These are phyloP conservation scores for Phaseolus lunatus DNA, from an alignment of 306 rosid species.

Conservation along the genomic window DNA sequence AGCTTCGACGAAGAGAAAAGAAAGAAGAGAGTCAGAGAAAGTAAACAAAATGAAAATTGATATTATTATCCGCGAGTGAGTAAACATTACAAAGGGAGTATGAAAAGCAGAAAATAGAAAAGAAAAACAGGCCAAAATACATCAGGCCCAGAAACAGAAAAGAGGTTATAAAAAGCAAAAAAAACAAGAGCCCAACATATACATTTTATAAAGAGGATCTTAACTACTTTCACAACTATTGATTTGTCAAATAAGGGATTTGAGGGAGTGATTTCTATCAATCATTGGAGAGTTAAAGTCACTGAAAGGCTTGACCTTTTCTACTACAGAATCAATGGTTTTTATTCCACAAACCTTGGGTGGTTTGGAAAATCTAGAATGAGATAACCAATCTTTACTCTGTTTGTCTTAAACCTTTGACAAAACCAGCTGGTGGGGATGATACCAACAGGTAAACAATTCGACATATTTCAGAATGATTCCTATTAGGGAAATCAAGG, in stretches of 20 bases:
- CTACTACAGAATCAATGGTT: slow-evolving; percentile 41
- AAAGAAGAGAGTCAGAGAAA: no score
- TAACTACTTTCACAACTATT: slow-evolving; percentile 8
- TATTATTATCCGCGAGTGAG: no score
- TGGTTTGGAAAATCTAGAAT: slow-evolving; percentile 38
- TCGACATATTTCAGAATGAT: slow-evolving; percentile 36
- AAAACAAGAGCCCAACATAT: no score
- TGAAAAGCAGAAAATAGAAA: no score
- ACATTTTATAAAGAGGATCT: no score
- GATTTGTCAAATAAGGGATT: slow-evolving; percentile 49
- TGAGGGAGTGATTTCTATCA: slow-evolving; percentile 46
- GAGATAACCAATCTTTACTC: slow-evolving; percentile 28
- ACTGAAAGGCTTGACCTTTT: slow-evolving; percentile 43
- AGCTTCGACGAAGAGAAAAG: no score
- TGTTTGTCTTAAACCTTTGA: slow-evolving; percentile 38
- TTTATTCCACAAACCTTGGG: slow-evolving; percentile 37
- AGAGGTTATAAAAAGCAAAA: no score
- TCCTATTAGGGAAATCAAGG: slow-evolving; percentile 40
- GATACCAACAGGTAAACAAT: slow-evolving; percentile 51
- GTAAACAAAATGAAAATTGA: no score
- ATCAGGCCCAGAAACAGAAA: no score
- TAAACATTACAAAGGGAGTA: no score
- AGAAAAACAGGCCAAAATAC: no score
- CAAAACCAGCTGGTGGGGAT: slow-evolving; percentile 27
- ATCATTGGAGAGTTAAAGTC: slow-evolving; percentile 32